Conservation (phyloP, 768 basidiomycete genomes). For the Naganishia randhawae region DNA sequence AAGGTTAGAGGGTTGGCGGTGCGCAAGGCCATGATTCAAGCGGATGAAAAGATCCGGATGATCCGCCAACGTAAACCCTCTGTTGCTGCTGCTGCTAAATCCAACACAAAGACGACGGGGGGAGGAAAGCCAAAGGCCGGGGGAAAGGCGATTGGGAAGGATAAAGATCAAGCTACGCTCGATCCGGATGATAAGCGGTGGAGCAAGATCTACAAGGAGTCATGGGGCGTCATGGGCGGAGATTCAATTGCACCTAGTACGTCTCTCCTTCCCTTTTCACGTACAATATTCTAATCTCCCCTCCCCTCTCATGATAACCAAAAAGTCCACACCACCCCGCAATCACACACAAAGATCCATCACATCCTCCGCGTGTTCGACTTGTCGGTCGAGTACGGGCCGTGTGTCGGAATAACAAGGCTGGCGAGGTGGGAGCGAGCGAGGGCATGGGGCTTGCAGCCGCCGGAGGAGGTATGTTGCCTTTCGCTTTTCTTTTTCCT, state of each 20-base stretch:
- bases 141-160: conserved; percentile 16
- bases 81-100: not conserved
- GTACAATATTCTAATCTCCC: not conserved
- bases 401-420: conserved; percentile 56
- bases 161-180: conserved; percentile 27
- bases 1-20: not conserved
- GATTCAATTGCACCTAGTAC: conserved; percentile 57
- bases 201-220: conserved; percentile 56
- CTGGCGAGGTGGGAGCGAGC: conserved; percentile 87
- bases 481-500: not conserved
- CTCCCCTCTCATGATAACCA: not conserved
- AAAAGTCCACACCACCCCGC: conserved; percentile 43
- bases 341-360: conserved; percentile 45
- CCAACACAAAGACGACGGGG: no score
- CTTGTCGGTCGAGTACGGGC: conserved; percentile 46
- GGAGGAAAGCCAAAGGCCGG: no score
- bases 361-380: conserved; percentile 49
- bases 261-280: conserved; percentile 43
- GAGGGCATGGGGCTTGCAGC: conserved; percentile 67
- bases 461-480: conserved; percentile 66
- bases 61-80: not conserved
- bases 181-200: conserved; percentile 59
- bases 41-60: not conserved
- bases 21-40: conserved; percentile 14
- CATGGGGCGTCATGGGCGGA: conserved; percentile 59